Percentiles rank a stretch among this genome's conserved stretches.
phyloP scores from a whole-genome alignment of 140 eudicot species.

The Stevia rebaudiana region DNA sequence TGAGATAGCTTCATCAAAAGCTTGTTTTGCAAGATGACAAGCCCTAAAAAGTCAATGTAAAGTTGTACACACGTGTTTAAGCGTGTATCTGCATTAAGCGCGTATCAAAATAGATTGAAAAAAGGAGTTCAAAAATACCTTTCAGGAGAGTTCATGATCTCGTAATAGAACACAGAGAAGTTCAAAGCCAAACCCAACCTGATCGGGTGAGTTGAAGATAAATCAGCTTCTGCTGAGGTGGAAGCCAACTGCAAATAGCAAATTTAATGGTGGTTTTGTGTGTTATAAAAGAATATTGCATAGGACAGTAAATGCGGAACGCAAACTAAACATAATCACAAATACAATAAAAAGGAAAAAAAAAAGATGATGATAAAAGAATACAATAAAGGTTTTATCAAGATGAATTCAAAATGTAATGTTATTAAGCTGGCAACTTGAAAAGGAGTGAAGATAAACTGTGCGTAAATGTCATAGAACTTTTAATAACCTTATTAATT shows the following conservation, averaged over 20 bases:
- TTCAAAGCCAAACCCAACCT: conserved; percentile 67
- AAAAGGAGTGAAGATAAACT: neutral
- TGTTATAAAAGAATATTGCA: neutral
- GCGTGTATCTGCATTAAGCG: neutral
- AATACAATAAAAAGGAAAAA: neutral
- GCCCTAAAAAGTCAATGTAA: conserved; percentile 38
- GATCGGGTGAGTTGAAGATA: conserved; percentile 63
- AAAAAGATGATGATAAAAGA: neutral
- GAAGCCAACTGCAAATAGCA: conserved; percentile 48
- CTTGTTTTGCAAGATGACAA: conserved; percentile 64
- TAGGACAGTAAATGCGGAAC: neutral
- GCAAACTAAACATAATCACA: neutral
- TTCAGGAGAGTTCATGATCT: conserved; percentile 65
- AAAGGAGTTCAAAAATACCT: conserved; percentile 30
- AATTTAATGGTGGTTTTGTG: neutral
- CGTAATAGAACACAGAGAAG: conserved; percentile 65
- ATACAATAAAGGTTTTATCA: neutral
- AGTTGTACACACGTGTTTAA: neutral
- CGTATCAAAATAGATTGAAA: neutral
- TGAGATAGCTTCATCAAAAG: conserved; percentile 74
- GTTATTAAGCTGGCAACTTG: neutral
- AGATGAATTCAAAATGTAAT: neutral
- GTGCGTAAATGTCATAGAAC: neutral
- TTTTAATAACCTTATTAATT: neutral
- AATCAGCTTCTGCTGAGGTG: conserved; percentile 51